Evolutionary conservation across 495 filamentous ascomycete genomes (phyloP), one percentile per base, ranked within the genome.

Genomic region (Hyphodiscus hymeniophilus): DNA sequence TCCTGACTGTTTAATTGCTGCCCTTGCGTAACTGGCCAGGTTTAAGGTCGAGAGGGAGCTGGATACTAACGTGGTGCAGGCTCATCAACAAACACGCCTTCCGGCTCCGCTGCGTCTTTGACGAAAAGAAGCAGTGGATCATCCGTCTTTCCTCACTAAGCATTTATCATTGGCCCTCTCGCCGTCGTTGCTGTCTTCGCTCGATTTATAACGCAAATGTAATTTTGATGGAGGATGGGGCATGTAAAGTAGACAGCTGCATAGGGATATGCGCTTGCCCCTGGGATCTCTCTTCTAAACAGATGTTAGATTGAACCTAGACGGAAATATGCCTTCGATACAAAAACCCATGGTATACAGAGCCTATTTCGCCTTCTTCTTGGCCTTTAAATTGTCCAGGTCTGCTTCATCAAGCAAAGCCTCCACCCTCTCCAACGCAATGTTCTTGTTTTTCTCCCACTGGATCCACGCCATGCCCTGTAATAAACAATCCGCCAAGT

Each of bases 401-500:
- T n/a, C n/a, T n/a, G n/a, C n/a, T n/a, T n/a, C n/a, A n/a, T n/a
- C n/a, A n/a, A 59, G 23, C 38, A 60, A 47, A 33, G 31, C 44
- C 17, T 60, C 48, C 17, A 55, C 48, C 13, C 58, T 54, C 28
- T 55, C 28, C 26, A 49, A 10, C 3, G 45, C 50, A 24, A 34
- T 56, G 45, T 68, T 68, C 50, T 79, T 63, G 62, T 88, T 90
- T 51, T 70, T 64, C 59, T 90, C 77, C 91, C 91, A 97, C 47
- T 83, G 73, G 41, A 90, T 62, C 85, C 86, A 95, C 8, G 88
- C 84, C 52, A 89, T 66, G 0, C 84, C 92, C 66, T 97, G 91
- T 52, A 95, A 58, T 24, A 96, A 63, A 63, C 84, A 86, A 75
- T 97, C 91, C 5, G 89, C 85, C 52, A 97, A 67, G 71, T 97